A percentile compares a stretch with the other conserved stretches of the same genome.
Conservation (phyloP, 257 asterid genomes). For the Solanum infundibuliforme region DNA sequence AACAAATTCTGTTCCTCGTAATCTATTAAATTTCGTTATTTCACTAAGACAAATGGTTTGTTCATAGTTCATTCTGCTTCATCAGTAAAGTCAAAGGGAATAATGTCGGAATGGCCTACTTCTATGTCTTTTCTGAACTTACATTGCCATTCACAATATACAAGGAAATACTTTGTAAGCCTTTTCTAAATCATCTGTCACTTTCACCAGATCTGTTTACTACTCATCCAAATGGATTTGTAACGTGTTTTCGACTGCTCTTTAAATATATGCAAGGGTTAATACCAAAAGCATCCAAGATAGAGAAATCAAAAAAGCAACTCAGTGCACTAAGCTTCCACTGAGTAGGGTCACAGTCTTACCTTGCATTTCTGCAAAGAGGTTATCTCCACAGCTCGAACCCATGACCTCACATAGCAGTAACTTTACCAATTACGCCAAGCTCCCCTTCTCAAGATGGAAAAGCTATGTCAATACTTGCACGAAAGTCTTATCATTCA, state of each 20-base stretch:
- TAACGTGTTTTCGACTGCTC: too few species aligned
- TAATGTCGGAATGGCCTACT: not conserved
- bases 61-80: not conserved
- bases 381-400: not conserved
- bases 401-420: not conserved
- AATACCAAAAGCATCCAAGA: too few species aligned
- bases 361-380: not conserved
- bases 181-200: not conserved
- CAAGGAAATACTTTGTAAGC: not conserved
- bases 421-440: not conserved
- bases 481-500: not conserved
- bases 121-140: not conserved
- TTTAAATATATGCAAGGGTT: too few species aligned
- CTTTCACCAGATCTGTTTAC: not conserved
- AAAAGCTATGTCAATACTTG: not conserved
- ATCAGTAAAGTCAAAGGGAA: not conserved
- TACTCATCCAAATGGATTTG: not conserved
- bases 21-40: too few species aligned
- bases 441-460: not conserved
- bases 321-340: not conserved
- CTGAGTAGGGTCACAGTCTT: not conserved
- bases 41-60: not conserved
- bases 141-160: not conserved
- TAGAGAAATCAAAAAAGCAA: not conserved
- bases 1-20: not conserved